Evolutionary conservation across 331 rosid genomes (phyloP).

Genomic region (Pyracantha coccinea): DNA sequence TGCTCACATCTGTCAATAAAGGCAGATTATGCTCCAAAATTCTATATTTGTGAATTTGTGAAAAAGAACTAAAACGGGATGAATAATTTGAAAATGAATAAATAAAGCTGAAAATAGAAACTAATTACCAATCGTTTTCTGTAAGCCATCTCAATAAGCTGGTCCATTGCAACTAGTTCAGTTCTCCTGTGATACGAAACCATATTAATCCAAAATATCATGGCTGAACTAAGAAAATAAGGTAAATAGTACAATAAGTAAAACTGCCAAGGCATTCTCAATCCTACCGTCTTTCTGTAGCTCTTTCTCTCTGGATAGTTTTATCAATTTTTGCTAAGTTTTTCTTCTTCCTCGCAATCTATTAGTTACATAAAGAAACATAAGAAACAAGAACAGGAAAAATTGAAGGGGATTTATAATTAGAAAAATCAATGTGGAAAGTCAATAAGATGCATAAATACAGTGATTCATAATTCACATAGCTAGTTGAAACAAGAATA

Average conservation of each 20-base stretch:
- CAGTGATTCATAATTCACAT: background rate
- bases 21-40: background rate
- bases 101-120: conserved; percentile 14
- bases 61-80: background rate
- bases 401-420: conserved; percentile 1
- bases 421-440: background rate
- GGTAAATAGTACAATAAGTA: background rate
- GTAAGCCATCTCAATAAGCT: conserved; percentile 78
- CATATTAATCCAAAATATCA: background rate
- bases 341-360: conserved; percentile 62
- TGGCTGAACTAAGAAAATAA: background rate
- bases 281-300: conserved; percentile 52
- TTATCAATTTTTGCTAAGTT: conserved; percentile 51
- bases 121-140: conserved; percentile 63
- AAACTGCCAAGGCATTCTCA: conserved; percentile 14
- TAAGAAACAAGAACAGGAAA: background rate
- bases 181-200: conserved; percentile 48
- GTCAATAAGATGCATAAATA: background rate
- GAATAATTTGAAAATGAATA: background rate
- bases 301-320: conserved; percentile 52
- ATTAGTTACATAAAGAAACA: conserved; percentile 21
- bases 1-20: background rate
- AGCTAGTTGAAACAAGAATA: background rate
- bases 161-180: conserved; percentile 85
- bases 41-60: background rate